Conservation (phyloP, 306 rosid genomes). For the Pyrus betulifolia region DNA sequence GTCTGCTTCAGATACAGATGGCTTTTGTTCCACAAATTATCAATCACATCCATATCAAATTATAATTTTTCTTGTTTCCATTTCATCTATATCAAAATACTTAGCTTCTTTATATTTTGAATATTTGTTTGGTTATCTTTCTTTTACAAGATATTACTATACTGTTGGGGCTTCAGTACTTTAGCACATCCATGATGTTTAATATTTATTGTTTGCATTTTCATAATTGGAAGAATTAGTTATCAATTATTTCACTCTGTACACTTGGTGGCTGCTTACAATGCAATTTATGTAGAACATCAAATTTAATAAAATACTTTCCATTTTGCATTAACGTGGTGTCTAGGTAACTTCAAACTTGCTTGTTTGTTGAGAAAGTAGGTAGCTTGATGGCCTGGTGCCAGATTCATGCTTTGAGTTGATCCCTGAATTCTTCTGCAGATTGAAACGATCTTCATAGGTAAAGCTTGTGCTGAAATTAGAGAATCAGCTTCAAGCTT, state of each 20-base stretch:
- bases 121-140: too few relatives aligned
- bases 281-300: neutral
- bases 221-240: neutral
- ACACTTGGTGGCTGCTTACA: neutral
- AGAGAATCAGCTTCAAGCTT: constrained; percentile 72
- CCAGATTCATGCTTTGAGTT: constrained; percentile 9
- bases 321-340: neutral
- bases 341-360: neutral
- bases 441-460: constrained; percentile 78
- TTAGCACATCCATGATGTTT: neutral
- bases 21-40: neutral
- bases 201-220: neutral
- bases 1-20: neutral
- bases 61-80: too few relatives aligned
- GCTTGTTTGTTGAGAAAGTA: neutral
- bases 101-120: too few relatives aligned
- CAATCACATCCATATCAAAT: too few relatives aligned
- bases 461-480: constrained; percentile 72
- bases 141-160: too few relatives aligned
- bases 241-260: neutral
- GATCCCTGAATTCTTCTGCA: constrained; percentile 27
- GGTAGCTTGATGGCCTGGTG: neutral
- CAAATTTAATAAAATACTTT: neutral
- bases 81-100: too few relatives aligned
- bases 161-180: too few relatives aligned